Percentiles rank a stretch among this genome's conserved stretches.
Conservation (phyloP, 1,139 yeast genomes). For the Blastobotrys capitulatus region DNA sequence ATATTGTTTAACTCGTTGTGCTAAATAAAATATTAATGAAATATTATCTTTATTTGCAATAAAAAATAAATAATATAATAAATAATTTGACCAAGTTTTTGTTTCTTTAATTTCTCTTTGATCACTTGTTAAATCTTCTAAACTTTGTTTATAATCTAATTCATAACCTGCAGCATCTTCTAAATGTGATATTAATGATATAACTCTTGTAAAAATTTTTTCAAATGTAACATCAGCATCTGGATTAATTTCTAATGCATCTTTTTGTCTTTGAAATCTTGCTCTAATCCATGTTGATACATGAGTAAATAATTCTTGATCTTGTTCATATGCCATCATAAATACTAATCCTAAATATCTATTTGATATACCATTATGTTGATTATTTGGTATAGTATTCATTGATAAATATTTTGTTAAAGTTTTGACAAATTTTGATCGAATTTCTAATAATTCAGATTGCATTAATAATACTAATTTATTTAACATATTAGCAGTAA, state of each 20-base stretch:
- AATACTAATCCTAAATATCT: conserved; percentile 63
- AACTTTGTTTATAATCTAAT: conserved; percentile 15
- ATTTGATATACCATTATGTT: conserved; percentile 49
- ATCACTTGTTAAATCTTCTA: conserved; percentile 19
- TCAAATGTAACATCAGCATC: conserved; percentile 43
- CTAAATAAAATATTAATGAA: conserved; percentile 67
- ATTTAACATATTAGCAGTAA: conserved; percentile 49
- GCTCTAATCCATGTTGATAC: conserved; percentile 72
- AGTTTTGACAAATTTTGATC: conserved; percentile 47
- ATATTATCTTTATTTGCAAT: conserved; percentile 64
- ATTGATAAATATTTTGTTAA: conserved; percentile 48
- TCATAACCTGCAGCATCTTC: conserved; percentile 52
- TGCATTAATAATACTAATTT: conserved; percentile 57
- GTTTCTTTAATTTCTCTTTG: conserved; percentile 13
- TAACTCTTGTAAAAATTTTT: conserved; percentile 57
- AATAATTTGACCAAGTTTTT: conserved; percentile 36
- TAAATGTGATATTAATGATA: conserved; percentile 72
- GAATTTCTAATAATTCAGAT: conserved; percentile 57
- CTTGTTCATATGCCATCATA: conserved; percentile 74
- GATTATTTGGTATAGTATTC: conserved; percentile 31
- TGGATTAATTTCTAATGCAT: conserved; percentile 18
- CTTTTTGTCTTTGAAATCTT: conserved; percentile 41
- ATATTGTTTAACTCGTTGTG: conserved; percentile 77
- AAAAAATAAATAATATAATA: conserved; percentile 54
- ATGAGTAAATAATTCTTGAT: conserved; percentile 42